Conservation (phyloP, 2,329 filamentous ascomycete species). For the Neopestalotiopsis rosae region DNA sequence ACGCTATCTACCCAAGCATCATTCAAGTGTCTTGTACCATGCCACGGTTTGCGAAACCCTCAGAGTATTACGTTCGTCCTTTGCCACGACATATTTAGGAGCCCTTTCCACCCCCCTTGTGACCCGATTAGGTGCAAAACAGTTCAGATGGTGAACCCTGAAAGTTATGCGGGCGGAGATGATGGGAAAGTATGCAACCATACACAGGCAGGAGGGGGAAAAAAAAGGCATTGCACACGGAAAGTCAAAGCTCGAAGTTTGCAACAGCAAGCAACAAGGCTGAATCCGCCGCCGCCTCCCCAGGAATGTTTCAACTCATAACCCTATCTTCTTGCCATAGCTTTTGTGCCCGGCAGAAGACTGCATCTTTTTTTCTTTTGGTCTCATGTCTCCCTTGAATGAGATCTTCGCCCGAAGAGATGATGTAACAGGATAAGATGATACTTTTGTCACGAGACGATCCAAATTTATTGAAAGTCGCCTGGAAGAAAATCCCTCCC, state of each 20-base stretch:
- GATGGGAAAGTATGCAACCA: neutral
- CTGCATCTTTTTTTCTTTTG: neutral
- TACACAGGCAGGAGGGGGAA: neutral
- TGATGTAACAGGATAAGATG: neutral
- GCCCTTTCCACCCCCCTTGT: neutral
- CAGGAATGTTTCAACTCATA: neutral
- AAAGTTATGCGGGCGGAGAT: neutral
- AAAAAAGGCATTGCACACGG: neutral
- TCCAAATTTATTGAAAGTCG: neutral
- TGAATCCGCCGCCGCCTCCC: neutral
- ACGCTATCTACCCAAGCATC: neutral
- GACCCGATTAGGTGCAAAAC: neutral
- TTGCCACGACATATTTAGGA: neutral
- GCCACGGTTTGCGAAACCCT: neutral
- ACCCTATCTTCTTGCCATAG: neutral
- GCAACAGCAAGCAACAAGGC: neutral
- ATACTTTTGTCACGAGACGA: neutral
- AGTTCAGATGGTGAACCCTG: neutral
- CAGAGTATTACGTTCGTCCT: neutral
- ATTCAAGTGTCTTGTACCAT: neutral
- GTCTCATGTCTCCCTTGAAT: neutral
- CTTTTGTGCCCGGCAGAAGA: too few species aligned
- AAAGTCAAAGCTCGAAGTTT: neutral
- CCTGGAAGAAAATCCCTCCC: neutral
- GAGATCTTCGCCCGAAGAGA: neutral